These are phyloP conservation scores for Exophiala phaeomuriformis DNA, from an alignment of 2,329 filamentous ascomycete species.

Conservation along the genomic window DNA sequence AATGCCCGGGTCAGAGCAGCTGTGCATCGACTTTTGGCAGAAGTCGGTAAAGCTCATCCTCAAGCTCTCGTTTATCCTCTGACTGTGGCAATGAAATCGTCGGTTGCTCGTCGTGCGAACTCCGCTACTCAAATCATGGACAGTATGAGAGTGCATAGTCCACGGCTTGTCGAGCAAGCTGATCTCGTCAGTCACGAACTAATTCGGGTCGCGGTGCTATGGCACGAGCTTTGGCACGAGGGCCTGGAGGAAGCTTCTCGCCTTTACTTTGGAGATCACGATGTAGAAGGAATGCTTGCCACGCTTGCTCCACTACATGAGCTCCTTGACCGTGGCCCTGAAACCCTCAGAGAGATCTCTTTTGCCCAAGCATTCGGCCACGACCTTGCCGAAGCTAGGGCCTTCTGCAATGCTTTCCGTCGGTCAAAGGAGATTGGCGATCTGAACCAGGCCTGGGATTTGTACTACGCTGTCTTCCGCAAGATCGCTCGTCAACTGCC, in stretches of 20 bases:
- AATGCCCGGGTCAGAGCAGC: constrained; percentile 81
- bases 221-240: constrained; percentile 99
- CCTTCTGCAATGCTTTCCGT: constrained; percentile 92
- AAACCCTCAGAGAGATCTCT: constrained; percentile 90
- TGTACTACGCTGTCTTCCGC: constrained; percentile 97
- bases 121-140: constrained; percentile 95
- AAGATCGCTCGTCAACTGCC: constrained; percentile 89
- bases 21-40: constrained; percentile 83
- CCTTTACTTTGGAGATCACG: constrained; percentile 94
- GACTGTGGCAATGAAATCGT: constrained; percentile 96
- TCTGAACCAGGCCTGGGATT: constrained; percentile 95
- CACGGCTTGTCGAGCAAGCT: constrained; percentile 86
- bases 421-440: constrained; percentile 85
- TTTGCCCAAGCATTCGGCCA: constrained; percentile 96
- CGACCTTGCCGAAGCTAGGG: constrained; percentile 86
- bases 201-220: constrained; percentile 91
- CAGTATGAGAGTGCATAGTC: constrained; percentile 91
- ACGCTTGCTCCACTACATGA: constrained; percentile 86
- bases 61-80: constrained; percentile 95
- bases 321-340: constrained; percentile 80
- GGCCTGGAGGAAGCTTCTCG: constrained; percentile 92
- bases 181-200: constrained; percentile 93
- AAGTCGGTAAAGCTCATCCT: constrained; percentile 88
- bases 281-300: constrained; percentile 95
- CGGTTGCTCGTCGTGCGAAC: constrained; percentile 72